Evolutionary conservation across 2,329 filamentous ascomycete species (phyloP).

Genomic region (Endoconidiophora laricicola): DNA sequence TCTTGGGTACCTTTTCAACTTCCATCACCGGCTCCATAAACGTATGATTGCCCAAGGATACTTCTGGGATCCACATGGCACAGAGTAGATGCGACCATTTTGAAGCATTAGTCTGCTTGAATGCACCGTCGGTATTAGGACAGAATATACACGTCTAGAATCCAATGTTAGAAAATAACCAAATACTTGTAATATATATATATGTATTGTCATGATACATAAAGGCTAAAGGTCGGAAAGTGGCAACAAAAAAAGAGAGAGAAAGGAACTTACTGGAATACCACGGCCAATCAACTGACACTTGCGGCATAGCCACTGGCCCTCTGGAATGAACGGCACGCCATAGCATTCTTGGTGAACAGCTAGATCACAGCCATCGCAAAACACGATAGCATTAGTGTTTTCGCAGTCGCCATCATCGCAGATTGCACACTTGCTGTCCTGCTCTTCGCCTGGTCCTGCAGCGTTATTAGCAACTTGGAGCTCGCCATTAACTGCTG

Average conservation of each 20-base stretch:
- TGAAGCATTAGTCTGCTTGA: conserved; percentile 92
- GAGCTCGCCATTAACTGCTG: conserved; percentile 86
- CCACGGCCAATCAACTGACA: conserved; percentile 90
- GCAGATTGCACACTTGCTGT: conserved; percentile 94
- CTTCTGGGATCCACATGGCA: conserved; percentile 96
- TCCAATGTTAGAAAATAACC: conserved; percentile 1
- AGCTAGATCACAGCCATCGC: conserved; percentile 90
- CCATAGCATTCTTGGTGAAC: conserved; percentile 99
- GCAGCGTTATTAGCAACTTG: conserved; percentile 27
- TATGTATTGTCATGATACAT: neutral
- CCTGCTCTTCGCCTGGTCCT: conserved; percentile 63
- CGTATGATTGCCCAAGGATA: conserved; percentile 84
- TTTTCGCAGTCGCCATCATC: conserved; percentile 99
- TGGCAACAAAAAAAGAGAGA: neutral
- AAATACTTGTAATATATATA: neutral
- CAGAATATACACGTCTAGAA: conserved; percentile 85
- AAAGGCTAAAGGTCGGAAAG: too few species aligned
- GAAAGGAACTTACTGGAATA: conserved; percentile 47
- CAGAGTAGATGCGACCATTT: conserved; percentile 96
- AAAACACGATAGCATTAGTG: conserved; percentile 97
- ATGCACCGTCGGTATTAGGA: conserved; percentile 90
- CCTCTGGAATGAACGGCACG: conserved; percentile 95
- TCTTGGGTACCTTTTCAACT: conserved; percentile 91
- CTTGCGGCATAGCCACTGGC: conserved; percentile 94
- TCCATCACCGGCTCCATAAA: conserved; percentile 99